Percentiles rank a stretch among this genome's conserved stretches.
Evolutionary conservation across 352 stramenopile species (phyloP).

Genomic region (Pythium guiyangense): DNA sequence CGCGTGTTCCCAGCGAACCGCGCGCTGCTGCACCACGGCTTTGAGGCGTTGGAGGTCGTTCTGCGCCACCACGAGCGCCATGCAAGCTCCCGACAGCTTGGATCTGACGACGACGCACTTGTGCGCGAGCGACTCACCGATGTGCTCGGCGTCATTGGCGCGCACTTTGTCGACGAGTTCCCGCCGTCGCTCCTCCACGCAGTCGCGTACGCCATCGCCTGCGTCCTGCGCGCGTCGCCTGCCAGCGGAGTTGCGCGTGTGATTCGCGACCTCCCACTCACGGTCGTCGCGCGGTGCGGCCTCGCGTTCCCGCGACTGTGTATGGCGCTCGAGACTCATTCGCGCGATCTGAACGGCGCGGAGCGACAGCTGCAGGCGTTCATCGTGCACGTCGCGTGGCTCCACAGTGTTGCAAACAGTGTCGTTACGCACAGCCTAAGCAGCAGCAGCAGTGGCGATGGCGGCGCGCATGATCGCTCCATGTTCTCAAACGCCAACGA

Average conservation of each 20-base stretch:
- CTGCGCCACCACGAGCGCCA: conserved; percentile 1
- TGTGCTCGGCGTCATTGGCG: conserved; percentile 2
- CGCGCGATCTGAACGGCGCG: not conserved
- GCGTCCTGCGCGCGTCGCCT: not conserved
- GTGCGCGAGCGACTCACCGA: not conserved
- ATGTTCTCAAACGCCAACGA: not conserved
- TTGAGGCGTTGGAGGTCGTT: conserved; percentile 13
- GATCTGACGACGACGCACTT: too few relatives aligned
- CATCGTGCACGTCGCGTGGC: conserved; percentile 2
- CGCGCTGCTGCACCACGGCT: conserved; percentile 10
- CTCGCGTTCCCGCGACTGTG: conserved; percentile 2
- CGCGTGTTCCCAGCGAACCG: not conserved
- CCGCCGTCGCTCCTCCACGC: conserved; percentile 6
- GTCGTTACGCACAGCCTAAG: too few relatives aligned
- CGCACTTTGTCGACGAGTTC: conserved; percentile 4
- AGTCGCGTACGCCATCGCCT: not conserved
- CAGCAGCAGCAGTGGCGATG: not conserved
- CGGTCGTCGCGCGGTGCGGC: conserved; percentile 6
- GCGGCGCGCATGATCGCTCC: not conserved
- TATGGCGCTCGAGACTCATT: not conserved
- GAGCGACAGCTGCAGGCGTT: not conserved
- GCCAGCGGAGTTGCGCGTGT: too few relatives aligned
- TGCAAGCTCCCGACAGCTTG: not conserved
- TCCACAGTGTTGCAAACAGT: conserved; percentile 1
- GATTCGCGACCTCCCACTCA: conserved; percentile 2